Percentiles rank a stretch among this genome's conserved stretches.
Conservation (phyloP, 805 yeast genomes). For the Metschnikowia drakensbergensis region DNA sequence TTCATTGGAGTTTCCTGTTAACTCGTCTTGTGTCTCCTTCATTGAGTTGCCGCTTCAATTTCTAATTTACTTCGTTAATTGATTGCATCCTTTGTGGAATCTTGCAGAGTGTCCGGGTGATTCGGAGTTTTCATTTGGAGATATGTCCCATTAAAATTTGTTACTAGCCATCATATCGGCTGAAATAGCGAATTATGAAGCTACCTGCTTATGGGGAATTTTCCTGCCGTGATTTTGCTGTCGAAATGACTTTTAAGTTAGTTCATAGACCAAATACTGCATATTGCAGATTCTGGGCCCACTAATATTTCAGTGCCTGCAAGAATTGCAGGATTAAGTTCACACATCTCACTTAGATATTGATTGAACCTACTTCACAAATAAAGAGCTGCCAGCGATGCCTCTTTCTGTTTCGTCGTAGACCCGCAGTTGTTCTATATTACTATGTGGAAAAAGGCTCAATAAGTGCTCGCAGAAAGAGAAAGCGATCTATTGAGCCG, state of each 20-base stretch:
- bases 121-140: no score
- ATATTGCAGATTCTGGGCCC: constrained; percentile 3
- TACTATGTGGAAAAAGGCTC: constrained; percentile 69
- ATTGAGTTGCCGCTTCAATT: constrained; percentile 50
- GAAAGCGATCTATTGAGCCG: neutral
- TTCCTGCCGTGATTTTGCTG: no score
- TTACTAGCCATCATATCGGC: no score
- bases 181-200: no score
- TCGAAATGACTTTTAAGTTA: no score
- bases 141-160: no score
- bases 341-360: neutral
- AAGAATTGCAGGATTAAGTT: constrained; percentile 4
- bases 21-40: constrained; percentile 20
- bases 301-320: constrained; percentile 1
- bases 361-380: no score
- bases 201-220: no score
- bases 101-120: no score
- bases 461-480: constrained; percentile 44
- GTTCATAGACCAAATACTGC: neutral
- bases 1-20: constrained; percentile 19
- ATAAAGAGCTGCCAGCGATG: no score
- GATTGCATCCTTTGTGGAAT: no score
- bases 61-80: constrained; percentile 36
- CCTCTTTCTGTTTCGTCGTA: no score
- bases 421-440: neutral